Evolutionary conservation across 805 yeast species (phyloP).

Genomic region (Helenozyma rhizophorensis): DNA sequence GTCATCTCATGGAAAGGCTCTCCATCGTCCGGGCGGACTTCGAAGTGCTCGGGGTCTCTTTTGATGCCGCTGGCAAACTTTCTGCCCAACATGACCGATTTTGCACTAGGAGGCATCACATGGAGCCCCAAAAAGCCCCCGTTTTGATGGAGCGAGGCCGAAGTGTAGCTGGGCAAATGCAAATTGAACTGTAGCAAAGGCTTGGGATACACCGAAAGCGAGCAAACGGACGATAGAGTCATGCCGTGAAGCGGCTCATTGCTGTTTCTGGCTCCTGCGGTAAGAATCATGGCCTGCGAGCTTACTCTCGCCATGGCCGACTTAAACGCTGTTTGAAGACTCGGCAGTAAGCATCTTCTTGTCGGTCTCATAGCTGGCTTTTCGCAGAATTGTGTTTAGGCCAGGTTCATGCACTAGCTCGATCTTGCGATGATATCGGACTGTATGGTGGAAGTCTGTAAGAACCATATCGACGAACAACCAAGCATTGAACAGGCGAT

Average conservation of each 20-base stretch:
- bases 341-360: too few relatives aligned
- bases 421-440: too few relatives aligned
- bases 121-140: constrained; percentile 62
- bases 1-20: constrained; percentile 41
- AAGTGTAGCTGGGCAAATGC: constrained; percentile 81
- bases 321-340: constrained; percentile 22
- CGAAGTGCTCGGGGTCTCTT: constrained; percentile 28
- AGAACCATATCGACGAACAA: too few relatives aligned
- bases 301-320: constrained; percentile 34
- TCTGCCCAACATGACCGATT: constrained; percentile 57
- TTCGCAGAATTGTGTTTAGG: too few relatives aligned
- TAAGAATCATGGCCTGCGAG: constrained; percentile 41
- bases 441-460: too few relatives aligned
- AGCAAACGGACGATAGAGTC: constrained; percentile 82
- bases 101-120: constrained; percentile 56
- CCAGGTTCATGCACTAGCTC: too few relatives aligned
- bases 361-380: too few relatives aligned
- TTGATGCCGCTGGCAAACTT: constrained; percentile 60
- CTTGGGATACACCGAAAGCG: constrained; percentile 70
- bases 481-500: too few relatives aligned
- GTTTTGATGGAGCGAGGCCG: constrained; percentile 56
- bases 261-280: constrained; percentile 20
- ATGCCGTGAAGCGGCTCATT: constrained; percentile 52
- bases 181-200: constrained; percentile 84
- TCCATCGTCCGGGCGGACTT: constrained; percentile 21